Evolutionary conservation across 805 yeast species (phyloP).

Genomic region (Pichia pseudocactophila): DNA sequence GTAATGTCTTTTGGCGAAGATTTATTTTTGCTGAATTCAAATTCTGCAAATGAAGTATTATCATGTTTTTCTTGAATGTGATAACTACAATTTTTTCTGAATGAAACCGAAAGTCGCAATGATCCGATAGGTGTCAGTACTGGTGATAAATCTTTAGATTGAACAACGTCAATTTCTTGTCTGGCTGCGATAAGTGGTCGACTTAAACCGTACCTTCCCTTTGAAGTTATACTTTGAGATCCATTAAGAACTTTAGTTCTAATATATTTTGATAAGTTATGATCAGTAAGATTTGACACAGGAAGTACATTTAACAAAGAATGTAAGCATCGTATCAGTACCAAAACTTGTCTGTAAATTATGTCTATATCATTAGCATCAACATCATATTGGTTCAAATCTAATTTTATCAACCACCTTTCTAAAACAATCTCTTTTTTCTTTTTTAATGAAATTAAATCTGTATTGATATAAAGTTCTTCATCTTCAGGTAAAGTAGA

Average conservation of each 20-base stretch:
- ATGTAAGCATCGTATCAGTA: slow-evolving; percentile 66
- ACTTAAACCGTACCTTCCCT: slow-evolving; percentile 79
- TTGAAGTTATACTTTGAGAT: slow-evolving; percentile 63
- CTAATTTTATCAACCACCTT: slow-evolving; percentile 86
- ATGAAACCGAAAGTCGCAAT: slow-evolving; percentile 67
- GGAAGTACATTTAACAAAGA: slow-evolving; percentile 65
- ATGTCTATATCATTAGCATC: slow-evolving; percentile 49
- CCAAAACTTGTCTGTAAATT: slow-evolving; percentile 64
- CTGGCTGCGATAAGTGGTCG: slow-evolving; percentile 39
- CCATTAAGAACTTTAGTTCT: slow-evolving; percentile 68
- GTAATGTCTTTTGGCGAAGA: not conserved
- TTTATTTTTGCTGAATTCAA: slow-evolving; percentile 31
- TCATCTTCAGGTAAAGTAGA: slow-evolving; percentile 19
- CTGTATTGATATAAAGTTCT: slow-evolving; percentile 21
- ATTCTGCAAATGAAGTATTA: slow-evolving; percentile 2
- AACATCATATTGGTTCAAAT: slow-evolving; percentile 33
- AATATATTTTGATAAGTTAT: slow-evolving; percentile 24
- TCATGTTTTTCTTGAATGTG: slow-evolving; percentile 59
- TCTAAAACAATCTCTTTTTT: slow-evolving; percentile 86
- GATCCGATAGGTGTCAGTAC: slow-evolving; percentile 71
- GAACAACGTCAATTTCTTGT: slow-evolving; percentile 13
- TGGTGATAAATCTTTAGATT: slow-evolving; percentile 57
- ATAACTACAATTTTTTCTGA: slow-evolving; percentile 64
- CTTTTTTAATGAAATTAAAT: slow-evolving; percentile 50
- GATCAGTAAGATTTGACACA: slow-evolving; percentile 43